Evolutionary conservation across 169 alveolate genomes (phyloP), one percentile per base, ranked within the genome.

Genomic region (Besnoitia besnoiti): DNA sequence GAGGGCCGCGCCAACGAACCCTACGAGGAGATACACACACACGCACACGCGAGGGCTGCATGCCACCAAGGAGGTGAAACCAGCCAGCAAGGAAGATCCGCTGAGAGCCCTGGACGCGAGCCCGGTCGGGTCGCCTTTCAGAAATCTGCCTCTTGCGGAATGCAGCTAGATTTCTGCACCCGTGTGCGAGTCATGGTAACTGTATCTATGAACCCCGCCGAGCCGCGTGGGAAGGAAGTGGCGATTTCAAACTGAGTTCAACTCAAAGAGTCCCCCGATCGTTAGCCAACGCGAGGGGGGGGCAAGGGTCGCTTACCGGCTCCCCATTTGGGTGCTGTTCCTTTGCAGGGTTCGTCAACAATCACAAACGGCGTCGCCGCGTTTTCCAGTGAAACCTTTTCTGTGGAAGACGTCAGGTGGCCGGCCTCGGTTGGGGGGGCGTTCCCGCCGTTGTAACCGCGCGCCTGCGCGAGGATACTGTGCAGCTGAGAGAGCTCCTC

Each of bases 301-400:
- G n/a, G n/a, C n/a, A n/a, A n/a, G n/a, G n/a, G n/a, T n/a, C n/a
- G 30, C 55, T 0, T 39, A 90, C 94, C 94, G 47, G 94, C 90
- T 37, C 94, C 94, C 50, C 94, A 91, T 35, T 44, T 40, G 27
- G 94, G 94, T 30, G 90, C 89, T 40, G 94, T 91, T 19, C 94
- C 94, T 62, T 91, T 91, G 91, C 94, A 91, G 39, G 94, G 94
- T 40, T 91, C 94, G 37, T 91, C 94, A n/a, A 91, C 30, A 46
- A 85, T 91, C 42, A 91, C 61, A 62, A 91, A 91, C 42, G 87
- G 87, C 24, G 82, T n/a, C 2, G 82, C 16, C 46, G n/a, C n/a
- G n/a, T n/a, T n/a, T n/a, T 5, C 55, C 55, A 16, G 30, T 16
- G 67, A 21, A 16, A 16, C 67, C 33, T 55, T n/a, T 3, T 5